phyloP scores from a whole-genome alignment of 148 eudicot genomes.

The Salicornia ramosissima region DNA sequence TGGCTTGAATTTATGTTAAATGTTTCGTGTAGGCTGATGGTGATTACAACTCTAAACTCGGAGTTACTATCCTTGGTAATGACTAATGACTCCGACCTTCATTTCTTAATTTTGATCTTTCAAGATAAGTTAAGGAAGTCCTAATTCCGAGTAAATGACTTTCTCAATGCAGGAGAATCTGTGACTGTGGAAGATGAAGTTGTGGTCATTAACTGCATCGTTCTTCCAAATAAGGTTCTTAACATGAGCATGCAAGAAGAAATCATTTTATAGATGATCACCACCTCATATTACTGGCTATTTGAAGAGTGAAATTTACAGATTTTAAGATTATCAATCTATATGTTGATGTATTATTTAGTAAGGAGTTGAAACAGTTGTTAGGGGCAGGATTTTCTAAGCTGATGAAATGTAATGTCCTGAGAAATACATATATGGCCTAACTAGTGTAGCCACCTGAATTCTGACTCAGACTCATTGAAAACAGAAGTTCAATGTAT shows the following conservation, averaged over 20 bases:
- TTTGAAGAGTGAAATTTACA: neutral
- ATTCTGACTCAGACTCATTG: too few species aligned
- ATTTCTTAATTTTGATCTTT: too few species aligned
- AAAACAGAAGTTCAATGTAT: too few species aligned
- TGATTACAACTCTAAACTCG: conserved; percentile 70
- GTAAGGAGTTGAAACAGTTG: too few species aligned
- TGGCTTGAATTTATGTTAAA: neutral
- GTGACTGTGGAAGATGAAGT: conserved; percentile 83
- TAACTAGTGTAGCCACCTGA: too few species aligned
- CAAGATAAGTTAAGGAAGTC: too few species aligned
- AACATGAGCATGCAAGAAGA: conserved; percentile 74
- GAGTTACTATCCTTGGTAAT: conserved; percentile 76
- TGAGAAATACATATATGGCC: too few species aligned
- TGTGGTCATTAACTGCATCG: conserved; percentile 71
- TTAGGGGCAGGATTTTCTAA: too few species aligned
- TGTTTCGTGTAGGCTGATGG: conserved; percentile 65
- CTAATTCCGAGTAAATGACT: conserved; percentile 1
- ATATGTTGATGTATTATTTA: too few species aligned
- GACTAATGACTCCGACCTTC: too few species aligned
- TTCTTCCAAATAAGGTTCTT: conserved; percentile 67
- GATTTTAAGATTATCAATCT: neutral
- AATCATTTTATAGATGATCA: conserved; percentile 46
- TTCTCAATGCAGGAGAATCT: conserved; percentile 59
- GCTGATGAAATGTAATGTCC: too few species aligned
- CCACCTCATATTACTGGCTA: neutral